phyloP scores from a whole-genome alignment of 352 stramenopile species.

The Pythium biforme region DNA sequence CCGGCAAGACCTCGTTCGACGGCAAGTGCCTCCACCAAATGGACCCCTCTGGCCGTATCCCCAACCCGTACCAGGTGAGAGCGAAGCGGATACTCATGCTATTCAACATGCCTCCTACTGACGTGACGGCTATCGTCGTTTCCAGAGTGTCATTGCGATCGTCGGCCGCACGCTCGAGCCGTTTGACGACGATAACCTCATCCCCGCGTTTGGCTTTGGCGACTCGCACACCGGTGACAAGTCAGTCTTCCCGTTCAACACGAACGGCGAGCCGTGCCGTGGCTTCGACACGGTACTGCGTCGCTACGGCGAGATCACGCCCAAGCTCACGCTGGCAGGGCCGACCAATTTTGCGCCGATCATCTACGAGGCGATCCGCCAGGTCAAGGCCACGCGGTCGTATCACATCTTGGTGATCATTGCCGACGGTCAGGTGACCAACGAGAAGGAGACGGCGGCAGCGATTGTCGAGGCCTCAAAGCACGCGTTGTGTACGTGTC shows the following conservation, averaged over 20 bases:
- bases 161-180: constrained; percentile 61
- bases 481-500: constrained; percentile 59
- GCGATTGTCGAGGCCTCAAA: constrained; percentile 75
- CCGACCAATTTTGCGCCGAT: constrained; percentile 82
- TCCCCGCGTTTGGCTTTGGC: constrained; percentile 76
- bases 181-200: constrained; percentile 72
- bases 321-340: constrained; percentile 44
- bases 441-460: constrained; percentile 55
- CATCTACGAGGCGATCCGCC: constrained; percentile 67
- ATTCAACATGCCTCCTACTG: no score
- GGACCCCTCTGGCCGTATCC: constrained; percentile 38
- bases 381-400: constrained; percentile 39
- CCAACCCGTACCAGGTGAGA: constrained; percentile 80
- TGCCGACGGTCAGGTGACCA: constrained; percentile 70
- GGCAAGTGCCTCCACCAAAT: constrained; percentile 67
- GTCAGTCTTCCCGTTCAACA: constrained; percentile 52
- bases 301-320: constrained; percentile 54
- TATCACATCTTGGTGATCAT: constrained; percentile 83
- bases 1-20: constrained; percentile 57
- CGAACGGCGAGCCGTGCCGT: constrained; percentile 36
- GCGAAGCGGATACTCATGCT: no score
- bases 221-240: constrained; percentile 54
- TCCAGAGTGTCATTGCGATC: constrained; percentile 62
- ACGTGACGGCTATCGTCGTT: not conserved
- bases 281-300: constrained; percentile 57